These are phyloP conservation scores for Fagopyrum homotropicum DNA, from an alignment of 148 eudicot species.

Conservation along the genomic window DNA sequence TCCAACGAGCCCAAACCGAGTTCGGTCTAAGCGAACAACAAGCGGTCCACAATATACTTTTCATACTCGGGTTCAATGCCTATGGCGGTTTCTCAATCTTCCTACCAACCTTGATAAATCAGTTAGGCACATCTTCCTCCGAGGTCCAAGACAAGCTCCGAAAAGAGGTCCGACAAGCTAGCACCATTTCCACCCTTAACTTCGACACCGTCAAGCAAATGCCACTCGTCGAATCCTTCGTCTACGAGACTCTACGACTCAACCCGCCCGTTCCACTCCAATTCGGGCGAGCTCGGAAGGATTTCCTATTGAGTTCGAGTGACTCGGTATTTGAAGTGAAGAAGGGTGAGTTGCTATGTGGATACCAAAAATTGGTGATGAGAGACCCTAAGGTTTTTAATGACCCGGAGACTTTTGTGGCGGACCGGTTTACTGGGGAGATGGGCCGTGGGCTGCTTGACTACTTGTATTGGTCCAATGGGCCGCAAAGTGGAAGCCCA, in stretches of 20 bases:
- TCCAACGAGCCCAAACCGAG: conserved; percentile 39
- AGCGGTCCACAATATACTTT: conserved; percentile 61
- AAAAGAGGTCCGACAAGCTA: conserved; percentile 47
- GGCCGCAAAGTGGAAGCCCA: conserved; percentile 61
- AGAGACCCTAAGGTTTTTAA: conserved; percentile 64
- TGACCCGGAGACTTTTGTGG: conserved; percentile 51
- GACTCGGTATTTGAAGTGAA: conserved; percentile 54
- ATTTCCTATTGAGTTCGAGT: conserved; percentile 50
- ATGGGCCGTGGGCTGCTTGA: conserved; percentile 43
- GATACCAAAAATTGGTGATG: conserved; percentile 66
- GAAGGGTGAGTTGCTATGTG: conserved; percentile 87
- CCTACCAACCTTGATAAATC: conserved; percentile 29
- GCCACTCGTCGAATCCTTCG: conserved; percentile 61
- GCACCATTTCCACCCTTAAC: conserved; percentile 17
- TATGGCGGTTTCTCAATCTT: conserved; percentile 65
- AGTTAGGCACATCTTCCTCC: conserved; percentile 28
- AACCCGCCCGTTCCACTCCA: conserved; percentile 78
- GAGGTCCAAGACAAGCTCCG: conserved; percentile 42
- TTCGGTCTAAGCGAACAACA: conserved; percentile 48
- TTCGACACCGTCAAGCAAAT: conserved; percentile 41
- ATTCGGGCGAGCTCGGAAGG: conserved; percentile 70
- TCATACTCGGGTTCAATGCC: conserved; percentile 75
- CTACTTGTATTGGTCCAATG: conserved; percentile 86
- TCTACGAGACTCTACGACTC: conserved; percentile 63
- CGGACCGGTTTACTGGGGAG: conserved; percentile 47